A percentile compares a stretch with the other conserved stretches of the same genome.
These are phyloP conservation scores for Fragaria vesca DNA, from an alignment of 306 rosid species.

Conservation along the genomic window DNA sequence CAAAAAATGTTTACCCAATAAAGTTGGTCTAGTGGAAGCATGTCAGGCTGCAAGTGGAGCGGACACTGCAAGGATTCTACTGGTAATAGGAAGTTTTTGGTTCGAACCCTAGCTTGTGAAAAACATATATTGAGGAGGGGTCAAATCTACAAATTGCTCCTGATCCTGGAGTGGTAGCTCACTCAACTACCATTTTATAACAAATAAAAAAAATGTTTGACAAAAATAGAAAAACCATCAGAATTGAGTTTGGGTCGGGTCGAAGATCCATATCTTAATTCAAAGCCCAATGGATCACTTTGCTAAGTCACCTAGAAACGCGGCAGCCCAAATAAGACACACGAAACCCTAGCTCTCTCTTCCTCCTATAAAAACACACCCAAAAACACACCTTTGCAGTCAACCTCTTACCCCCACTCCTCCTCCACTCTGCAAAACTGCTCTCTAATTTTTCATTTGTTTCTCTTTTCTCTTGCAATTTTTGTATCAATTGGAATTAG, in stretches of 20 bases:
- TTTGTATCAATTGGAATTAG: neutral
- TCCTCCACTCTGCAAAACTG: neutral
- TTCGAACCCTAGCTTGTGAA: too few relatives aligned
- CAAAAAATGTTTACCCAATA: too few relatives aligned
- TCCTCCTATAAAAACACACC: conserved; percentile 4
- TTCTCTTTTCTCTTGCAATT: neutral
- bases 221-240: too few relatives aligned
- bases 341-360: conserved; percentile 22
- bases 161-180: too few relatives aligned
- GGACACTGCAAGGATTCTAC: too few relatives aligned
- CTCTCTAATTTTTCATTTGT: fast-evolving
- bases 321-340: neutral
- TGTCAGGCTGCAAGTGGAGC: too few relatives aligned
- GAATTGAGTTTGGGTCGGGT: neutral
- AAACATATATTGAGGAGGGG: too few relatives aligned
- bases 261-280: neutral
- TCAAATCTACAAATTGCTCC: too few relatives aligned
- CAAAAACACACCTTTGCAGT: neutral
- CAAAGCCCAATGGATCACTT: neutral
- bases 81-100: too few relatives aligned
- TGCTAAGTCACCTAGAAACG: neutral
- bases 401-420: neutral
- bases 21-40: too few relatives aligned
- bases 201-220: too few relatives aligned
- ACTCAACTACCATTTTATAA: too few relatives aligned